phyloP scores from a whole-genome alignment of 2,329 filamentous ascomycete genomes.

The Colletotrichum sp. region DNA sequence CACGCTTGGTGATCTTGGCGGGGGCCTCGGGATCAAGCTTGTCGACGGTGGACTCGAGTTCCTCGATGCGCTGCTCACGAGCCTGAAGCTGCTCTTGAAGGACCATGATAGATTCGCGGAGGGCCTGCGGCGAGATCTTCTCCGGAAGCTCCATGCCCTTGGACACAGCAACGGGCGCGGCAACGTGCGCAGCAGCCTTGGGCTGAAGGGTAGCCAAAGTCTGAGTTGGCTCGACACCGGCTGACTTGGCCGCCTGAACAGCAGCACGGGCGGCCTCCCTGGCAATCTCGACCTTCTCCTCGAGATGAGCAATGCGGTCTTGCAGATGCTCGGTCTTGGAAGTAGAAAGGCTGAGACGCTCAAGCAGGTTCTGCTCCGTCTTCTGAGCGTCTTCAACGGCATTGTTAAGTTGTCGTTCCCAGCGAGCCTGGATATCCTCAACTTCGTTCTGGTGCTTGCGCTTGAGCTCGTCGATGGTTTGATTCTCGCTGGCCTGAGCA shows the following conservation, averaged over 20 bases:
- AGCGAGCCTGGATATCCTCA: slow-evolving; percentile 77
- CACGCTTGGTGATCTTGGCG: slow-evolving; percentile 84
- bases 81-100: slow-evolving; percentile 96
- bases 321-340: slow-evolving; percentile 86
- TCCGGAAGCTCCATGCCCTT: slow-evolving; percentile 66
- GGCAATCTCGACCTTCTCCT: slow-evolving; percentile 90
- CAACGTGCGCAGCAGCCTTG: slow-evolving; percentile 41
- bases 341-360: slow-evolving; percentile 81
- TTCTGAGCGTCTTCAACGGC: slow-evolving; percentile 82
- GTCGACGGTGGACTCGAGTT: slow-evolving; percentile 75
- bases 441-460: slow-evolving; percentile 71
- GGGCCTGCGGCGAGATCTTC: slow-evolving; percentile 91
- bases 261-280: slow-evolving; percentile 87
- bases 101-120: slow-evolving; percentile 95
- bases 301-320: slow-evolving; percentile 82
- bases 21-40: slow-evolving; percentile 78
- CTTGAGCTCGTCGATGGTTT: slow-evolving; percentile 53
- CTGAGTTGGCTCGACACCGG: slow-evolving; percentile 44
- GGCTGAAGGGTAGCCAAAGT: slow-evolving; percentile 34
- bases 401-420: slow-evolving; percentile 76
- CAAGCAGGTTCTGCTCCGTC: slow-evolving; percentile 78
- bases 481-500: slow-evolving; percentile 71
- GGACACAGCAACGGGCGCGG: slow-evolving; percentile 39
- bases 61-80: slow-evolving; percentile 88
- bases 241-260: slow-evolving; percentile 73